Evolutionary conservation across 352 stramenopile species (phyloP), one percentile per base, ranked within the genome.

Genomic region (Hyphochytrium catenoides): DNA sequence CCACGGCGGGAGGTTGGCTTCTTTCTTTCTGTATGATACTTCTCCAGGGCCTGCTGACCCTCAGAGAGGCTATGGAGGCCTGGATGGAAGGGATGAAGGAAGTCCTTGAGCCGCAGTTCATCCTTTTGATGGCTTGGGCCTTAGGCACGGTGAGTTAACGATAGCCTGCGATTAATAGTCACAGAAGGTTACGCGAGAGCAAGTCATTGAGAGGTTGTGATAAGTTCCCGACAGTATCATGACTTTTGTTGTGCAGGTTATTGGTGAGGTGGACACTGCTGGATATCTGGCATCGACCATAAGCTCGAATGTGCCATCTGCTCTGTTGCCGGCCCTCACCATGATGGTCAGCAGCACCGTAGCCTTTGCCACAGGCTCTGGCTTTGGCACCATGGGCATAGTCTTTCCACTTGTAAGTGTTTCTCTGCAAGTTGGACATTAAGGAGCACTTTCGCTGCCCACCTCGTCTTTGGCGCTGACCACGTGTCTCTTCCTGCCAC

Each of bases 41-140:
- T 15, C 4, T 68, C 15, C 68, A 82, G 41, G 59, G 59, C 27
- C 82, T 91, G 35, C 68, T 91, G 19, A 74, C 60, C 16, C 54
- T 89, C 26, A 59, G 76, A 24, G 63, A 86, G 42, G 71, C 66
- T 15, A 82, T 81, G 2, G 78, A 83, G 31, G 71, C 64, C 16
- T 85, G 74, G 57, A 75, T 87, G 53, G 65, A 87, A 46, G 76
- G 76, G 19, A 68, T 89, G 17, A 89, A 85, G 51, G 71, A 85
- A 29, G 74, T 91, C 14, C 41, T 91, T 12, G 71, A 87, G 47
- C 73, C 76, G 21, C 78, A 75, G 28, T 46, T 90, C 11, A 68
- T 91, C 44, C 58, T 91, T 7, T 59, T 77, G 9, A 59, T 91
- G 2, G 75, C 76, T 6, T 91, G 73, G 74, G 73, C 76, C 21